These are phyloP conservation scores for Ustilaginoidea virens DNA, from an alignment of 2,329 filamentous ascomycete genomes.

Conservation along the genomic window DNA sequence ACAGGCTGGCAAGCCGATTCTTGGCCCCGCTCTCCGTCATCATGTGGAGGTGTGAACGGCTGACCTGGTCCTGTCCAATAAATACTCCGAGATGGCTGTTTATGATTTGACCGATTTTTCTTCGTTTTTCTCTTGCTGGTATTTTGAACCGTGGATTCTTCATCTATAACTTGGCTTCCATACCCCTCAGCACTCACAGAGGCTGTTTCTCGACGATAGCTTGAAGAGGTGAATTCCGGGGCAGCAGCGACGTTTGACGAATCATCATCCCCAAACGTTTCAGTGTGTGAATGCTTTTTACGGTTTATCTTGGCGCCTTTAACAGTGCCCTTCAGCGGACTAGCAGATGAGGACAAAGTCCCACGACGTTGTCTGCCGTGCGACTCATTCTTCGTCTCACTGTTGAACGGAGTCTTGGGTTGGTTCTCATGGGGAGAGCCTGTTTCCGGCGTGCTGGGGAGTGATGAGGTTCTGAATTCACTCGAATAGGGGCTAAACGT, in stretches of 20 bases:
- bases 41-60: too few species aligned
- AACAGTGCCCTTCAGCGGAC: not conserved
- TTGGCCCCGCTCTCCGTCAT: too few species aligned
- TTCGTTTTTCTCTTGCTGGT: not conserved
- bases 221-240: slow-evolving; percentile 1
- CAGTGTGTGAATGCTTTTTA: too few species aligned
- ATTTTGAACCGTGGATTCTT: not conserved
- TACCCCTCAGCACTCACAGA: not conserved
- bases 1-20: too few species aligned
- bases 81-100: not conserved
- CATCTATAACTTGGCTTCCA: not conserved
- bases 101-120: not conserved
- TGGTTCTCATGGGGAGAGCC: not conserved
- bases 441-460: slow-evolving; percentile 1
- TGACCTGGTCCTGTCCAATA: too few species aligned
- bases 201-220: slow-evolving; percentile 2
- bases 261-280: not conserved
- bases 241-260: not conserved
- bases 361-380: not conserved
- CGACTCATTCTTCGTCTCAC: not conserved
- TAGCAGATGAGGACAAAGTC: not conserved
- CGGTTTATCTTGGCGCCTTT: not conserved
- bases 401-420: slow-evolving; percentile 1
- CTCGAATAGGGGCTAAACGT: not conserved
- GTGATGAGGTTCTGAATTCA: slow-evolving; percentile 3